phyloP scores from a whole-genome alignment of 1,284 basidiomycete genomes.

The Trametes versicolor region DNA sequence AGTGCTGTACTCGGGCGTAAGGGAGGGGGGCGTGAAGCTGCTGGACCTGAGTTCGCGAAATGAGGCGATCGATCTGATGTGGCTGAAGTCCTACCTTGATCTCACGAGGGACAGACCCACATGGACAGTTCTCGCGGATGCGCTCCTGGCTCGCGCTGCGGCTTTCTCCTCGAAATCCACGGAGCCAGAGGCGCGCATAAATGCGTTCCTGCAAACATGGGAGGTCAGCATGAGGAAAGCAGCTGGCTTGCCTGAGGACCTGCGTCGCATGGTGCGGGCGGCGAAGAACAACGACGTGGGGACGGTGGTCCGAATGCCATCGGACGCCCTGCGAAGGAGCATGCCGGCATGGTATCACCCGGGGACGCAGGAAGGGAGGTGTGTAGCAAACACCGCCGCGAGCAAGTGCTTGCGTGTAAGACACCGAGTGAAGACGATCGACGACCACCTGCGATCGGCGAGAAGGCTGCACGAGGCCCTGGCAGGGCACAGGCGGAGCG shows the following conservation, averaged over 20 bases:
- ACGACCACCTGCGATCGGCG: no score
- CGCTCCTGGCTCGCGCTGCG: conserved; percentile 12
- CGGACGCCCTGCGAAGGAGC: neutral
- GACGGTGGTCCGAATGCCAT: neutral
- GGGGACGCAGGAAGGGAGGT: neutral
- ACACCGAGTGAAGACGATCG: no score
- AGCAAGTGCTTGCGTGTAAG: neutral
- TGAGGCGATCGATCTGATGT: conserved; percentile 35
- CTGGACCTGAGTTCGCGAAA: conserved; percentile 8
- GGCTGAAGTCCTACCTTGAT: conserved; percentile 31
- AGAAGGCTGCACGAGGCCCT: no score
- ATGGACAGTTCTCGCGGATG: conserved; percentile 36
- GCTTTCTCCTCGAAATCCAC: no score
- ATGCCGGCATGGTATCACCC: neutral
- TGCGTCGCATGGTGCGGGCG: neutral
- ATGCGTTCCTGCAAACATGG: neutral
- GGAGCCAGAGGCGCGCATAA: neutral
- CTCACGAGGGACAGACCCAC: conserved; percentile 16
- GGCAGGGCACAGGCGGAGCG: no score
- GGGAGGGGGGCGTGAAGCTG: conserved; percentile 34
- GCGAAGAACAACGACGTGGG: neutral
- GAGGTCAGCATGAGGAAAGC: neutral
- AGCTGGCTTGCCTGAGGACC: neutral
- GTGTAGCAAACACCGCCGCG: neutral
- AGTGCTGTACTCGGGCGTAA: neutral